Conservation (phyloP, 2,329 filamentous ascomycete species). For the Paradendryphiella salina region DNA sequence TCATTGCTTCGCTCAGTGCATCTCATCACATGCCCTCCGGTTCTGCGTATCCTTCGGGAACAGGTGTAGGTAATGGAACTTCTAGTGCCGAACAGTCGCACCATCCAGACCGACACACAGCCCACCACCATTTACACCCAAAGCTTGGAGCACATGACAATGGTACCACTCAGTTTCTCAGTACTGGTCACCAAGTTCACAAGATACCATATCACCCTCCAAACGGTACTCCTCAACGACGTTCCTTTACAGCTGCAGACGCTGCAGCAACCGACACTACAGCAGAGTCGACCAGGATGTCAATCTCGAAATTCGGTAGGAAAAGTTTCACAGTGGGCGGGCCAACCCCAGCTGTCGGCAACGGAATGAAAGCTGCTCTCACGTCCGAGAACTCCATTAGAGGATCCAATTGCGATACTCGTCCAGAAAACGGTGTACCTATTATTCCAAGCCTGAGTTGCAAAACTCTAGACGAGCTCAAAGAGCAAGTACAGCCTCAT, state of each 20-base stretch:
- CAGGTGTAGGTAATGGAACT: not conserved
- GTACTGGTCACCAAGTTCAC: slow-evolving; percentile 36
- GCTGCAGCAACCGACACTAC: slow-evolving; percentile 14
- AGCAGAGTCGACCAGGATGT: slow-evolving; percentile 10
- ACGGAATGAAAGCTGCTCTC: not conserved
- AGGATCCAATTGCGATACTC: not conserved
- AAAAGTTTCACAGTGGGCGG: slow-evolving; percentile 27
- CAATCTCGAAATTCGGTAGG: slow-evolving; percentile 23
- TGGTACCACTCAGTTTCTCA: slow-evolving; percentile 15
- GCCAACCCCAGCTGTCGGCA: not conserved
- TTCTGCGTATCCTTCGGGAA: not conserved
- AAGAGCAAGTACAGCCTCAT: slow-evolving; percentile 27
- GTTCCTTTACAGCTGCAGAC: slow-evolving; percentile 1
- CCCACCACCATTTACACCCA: slow-evolving; percentile 18
- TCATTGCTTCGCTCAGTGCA: slow-evolving; percentile 31
- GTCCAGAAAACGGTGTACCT: slow-evolving; percentile 14
- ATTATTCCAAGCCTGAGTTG: slow-evolving; percentile 33
- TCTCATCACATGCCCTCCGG: not conserved
- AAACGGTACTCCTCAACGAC: slow-evolving; percentile 7
- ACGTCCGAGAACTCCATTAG: not conserved
- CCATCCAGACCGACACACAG: slow-evolving; percentile 14
- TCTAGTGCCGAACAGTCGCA: not conserved
- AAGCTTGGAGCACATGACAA: slow-evolving; percentile 5
- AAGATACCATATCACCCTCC: slow-evolving; percentile 32
- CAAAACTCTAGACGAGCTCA: slow-evolving; percentile 36